Conservation (phyloP, 805 yeast genomes). For the Suhomyces xylopsoci region DNA sequence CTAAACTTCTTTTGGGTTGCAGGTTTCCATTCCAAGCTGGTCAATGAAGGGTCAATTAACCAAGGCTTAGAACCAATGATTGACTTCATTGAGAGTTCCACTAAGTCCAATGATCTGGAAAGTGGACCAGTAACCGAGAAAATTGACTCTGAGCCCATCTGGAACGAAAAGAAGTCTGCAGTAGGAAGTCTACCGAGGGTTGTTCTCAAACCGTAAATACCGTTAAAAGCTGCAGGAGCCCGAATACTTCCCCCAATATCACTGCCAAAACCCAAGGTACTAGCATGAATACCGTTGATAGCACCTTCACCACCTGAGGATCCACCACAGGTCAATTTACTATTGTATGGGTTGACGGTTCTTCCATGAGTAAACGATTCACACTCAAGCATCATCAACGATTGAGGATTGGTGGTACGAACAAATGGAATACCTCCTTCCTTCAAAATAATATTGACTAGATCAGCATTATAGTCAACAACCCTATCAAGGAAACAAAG, state of each 20-base stretch:
- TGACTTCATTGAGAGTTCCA: conserved; percentile 12
- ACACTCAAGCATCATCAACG: conserved; percentile 22
- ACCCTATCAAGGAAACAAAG: neutral
- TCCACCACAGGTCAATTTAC: conserved; percentile 48
- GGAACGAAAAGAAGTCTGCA: conserved; percentile 18
- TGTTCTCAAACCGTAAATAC: conserved; percentile 48
- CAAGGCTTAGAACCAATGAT: conserved; percentile 4
- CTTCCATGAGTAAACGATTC: conserved; percentile 17
- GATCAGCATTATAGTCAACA: conserved; percentile 1
- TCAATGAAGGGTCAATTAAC: conserved; percentile 2
- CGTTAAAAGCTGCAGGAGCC: conserved; percentile 52
- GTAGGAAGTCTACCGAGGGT: conserved; percentile 41
- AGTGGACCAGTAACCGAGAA: conserved; percentile 37
- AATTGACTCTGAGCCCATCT: conserved; percentile 15
- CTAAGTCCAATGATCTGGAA: conserved; percentile 28
- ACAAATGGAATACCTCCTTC: neutral
- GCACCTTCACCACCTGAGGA: conserved; percentile 56
- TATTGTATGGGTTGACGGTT: conserved; percentile 19
- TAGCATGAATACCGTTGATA: conserved; percentile 44
- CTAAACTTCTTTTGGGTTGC: conserved; percentile 1
- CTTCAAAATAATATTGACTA: neutral
- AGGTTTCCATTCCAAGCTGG: neutral
- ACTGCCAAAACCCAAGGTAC: conserved; percentile 35
- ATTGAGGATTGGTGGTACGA: conserved; percentile 1
- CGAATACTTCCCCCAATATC: conserved; percentile 59